Base-by-base conservation (phyloP, 1,284 basidiomycete species). In the Fomitopsis schrenkii region DNA sequence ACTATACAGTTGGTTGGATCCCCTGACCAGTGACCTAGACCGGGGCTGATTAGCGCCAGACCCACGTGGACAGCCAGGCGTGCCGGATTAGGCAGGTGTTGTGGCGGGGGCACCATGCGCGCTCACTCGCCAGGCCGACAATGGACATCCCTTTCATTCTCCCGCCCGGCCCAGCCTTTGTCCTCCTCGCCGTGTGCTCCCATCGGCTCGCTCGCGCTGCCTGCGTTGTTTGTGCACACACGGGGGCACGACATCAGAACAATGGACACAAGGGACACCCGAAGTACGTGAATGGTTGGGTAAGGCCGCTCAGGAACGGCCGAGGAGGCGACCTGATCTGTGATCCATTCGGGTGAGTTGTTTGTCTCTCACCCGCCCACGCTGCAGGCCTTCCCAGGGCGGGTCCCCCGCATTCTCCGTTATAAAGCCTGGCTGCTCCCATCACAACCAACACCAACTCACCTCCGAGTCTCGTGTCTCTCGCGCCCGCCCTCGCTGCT, bases 1-100 rank as follows among this genome's bases (percentile, higher is more conserved):
- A 62, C 74, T 71, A 62, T 72, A 72, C 66, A 75, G 75, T 71
- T 72, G 33, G 62, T 67, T 4, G 42, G 8, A 3, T 3, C 42
- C 70, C 71, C 71, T 3, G 17, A 33, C 17, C 40, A 58, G 22
- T 36, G 28, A 22, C 12, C 26, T 17, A 22, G 62, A 30, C 40
- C 44, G 42, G 50, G 12, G 15, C n/a, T 58, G 42, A 38, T 30
- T n/a, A 9, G 22, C 22, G 56, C 41, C 46, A 22, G 57, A 42
- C 41, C 22, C n/a, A 45, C 22, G 17, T 22, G 22, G n/a, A 19
- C 5, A 30, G 10, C 26, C 9, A 10, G 46, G 59, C 42, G 38
- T 53, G 54, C 57, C 63, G 60, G 58, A 63, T 62, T 26, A 33
- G 65, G 66, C 48, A 68, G 59, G 63, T 57, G 69, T 68, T 70